Percentiles rank a stretch among this genome's conserved stretches.
Conservation (phyloP, 176 grass and related monocot species). For the Thalia dealbata region DNA sequence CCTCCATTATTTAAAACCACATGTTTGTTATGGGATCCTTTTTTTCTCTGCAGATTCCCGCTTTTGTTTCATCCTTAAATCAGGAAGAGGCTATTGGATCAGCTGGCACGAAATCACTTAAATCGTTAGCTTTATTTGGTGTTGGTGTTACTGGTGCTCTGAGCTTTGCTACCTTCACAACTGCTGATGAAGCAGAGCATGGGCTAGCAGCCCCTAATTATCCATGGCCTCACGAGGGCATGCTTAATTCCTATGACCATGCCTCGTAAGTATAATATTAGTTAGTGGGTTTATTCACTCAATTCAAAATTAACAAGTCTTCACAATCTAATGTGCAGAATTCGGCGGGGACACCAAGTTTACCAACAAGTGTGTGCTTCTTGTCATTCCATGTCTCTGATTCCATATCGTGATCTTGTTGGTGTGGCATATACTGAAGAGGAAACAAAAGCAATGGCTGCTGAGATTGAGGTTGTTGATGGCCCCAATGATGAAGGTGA, state of each 20-base stretch:
- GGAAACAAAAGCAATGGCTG: slow-evolving; percentile 96
- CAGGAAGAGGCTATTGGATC: slow-evolving; percentile 44
- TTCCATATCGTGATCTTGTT: slow-evolving; percentile 92
- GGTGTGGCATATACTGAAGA: slow-evolving; percentile 97
- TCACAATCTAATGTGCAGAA: slow-evolving; percentile 38
- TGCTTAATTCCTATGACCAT: slow-evolving; percentile 94
- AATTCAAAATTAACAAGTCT: not conserved
- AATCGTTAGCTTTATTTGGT: slow-evolving; percentile 57
- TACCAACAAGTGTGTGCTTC: slow-evolving; percentile 97
- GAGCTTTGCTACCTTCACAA: slow-evolving; percentile 62
- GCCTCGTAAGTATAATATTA: slow-evolving; percentile 62
- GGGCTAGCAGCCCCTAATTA: slow-evolving; percentile 56
- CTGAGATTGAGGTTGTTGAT: slow-evolving; percentile 96
- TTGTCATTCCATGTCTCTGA: slow-evolving; percentile 95
- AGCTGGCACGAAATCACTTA: slow-evolving; percentile 41
- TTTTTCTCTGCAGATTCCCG: slow-evolving; percentile 30
- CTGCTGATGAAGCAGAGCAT: slow-evolving; percentile 97
- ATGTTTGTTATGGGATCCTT: not conserved
- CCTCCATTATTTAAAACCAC: not conserved
- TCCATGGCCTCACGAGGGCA: slow-evolving; percentile 95
- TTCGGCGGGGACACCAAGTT: slow-evolving; percentile 92
- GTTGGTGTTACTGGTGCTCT: slow-evolving; percentile 73
- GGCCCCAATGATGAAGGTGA: slow-evolving; percentile 98
- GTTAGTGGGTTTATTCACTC: not conserved
- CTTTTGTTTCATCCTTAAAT: slow-evolving; percentile 51